Conservation (phyloP, 805 yeast species). For the Sugiyamaella floridensis region DNA sequence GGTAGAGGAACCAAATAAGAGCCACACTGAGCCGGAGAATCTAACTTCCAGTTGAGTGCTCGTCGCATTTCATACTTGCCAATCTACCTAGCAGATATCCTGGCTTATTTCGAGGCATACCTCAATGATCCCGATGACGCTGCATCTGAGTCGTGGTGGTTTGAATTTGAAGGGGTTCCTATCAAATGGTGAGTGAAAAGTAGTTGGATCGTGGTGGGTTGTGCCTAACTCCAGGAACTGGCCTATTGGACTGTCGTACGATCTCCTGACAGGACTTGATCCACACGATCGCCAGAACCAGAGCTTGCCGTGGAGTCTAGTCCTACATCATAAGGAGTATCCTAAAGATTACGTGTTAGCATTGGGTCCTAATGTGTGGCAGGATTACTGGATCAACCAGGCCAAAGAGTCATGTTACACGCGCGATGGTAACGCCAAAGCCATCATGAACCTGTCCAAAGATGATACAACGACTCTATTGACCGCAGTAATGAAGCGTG, state of each 20-base stretch:
- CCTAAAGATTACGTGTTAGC: constrained; percentile 44
- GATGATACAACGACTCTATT: constrained; percentile 53
- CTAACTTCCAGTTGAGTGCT: constrained; percentile 13
- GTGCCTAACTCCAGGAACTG: constrained; percentile 34
- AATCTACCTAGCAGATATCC: constrained; percentile 16
- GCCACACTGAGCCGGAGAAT: neutral
- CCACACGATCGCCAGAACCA: constrained; percentile 23
- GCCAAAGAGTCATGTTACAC: constrained; percentile 77
- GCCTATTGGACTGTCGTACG: constrained; percentile 67
- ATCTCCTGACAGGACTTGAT: constrained; percentile 40
- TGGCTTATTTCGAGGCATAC: constrained; percentile 20
- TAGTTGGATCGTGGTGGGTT: neutral
- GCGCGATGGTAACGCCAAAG: constrained; percentile 67
- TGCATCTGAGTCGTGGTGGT: constrained; percentile 45
- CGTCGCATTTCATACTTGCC: constrained; percentile 25
- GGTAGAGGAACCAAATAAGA: neutral
- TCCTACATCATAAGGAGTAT: constrained; percentile 36
- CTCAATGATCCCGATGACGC: constrained; percentile 23
- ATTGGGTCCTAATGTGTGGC: constrained; percentile 31
- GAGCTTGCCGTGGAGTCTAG: constrained; percentile 41
- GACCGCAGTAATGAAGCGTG: constrained; percentile 36
- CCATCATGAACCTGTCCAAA: constrained; percentile 70
- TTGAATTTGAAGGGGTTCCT: constrained; percentile 58
- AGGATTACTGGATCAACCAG: constrained; percentile 62
- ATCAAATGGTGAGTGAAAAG: constrained; percentile 48